Conservation (phyloP, 768 basidiomycete species). For the Neoboletus subvelutipes region DNA sequence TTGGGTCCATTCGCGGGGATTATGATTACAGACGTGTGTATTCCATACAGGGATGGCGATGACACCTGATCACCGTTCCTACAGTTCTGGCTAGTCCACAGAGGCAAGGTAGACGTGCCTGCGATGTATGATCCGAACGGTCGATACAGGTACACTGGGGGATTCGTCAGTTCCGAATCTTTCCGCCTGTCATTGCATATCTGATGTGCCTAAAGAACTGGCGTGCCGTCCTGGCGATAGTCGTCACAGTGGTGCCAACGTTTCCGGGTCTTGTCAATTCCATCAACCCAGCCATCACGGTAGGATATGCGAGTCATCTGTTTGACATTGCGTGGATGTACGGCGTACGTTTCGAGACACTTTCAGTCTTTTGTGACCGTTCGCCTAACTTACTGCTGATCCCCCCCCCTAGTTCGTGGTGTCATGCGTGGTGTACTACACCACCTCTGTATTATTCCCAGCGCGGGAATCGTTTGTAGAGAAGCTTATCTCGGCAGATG, state of each 20-base stretch:
- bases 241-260: conserved; percentile 66
- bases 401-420: conserved; percentile 24
- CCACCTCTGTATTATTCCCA: conserved; percentile 30
- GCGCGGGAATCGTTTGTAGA: conserved; percentile 30
- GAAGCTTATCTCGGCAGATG: conserved; percentile 30
- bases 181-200: neutral
- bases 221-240: conserved; percentile 67
- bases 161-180: conserved; percentile 47
- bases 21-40: conserved; percentile 55
- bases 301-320: conserved; percentile 57
- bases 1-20: conserved; percentile 84
- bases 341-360: conserved; percentile 50
- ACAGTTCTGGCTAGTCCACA: conserved; percentile 79
- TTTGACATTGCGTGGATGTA: conserved; percentile 80
- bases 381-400: neutral
- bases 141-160: conserved; percentile 73
- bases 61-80: conserved; percentile 1
- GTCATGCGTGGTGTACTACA: conserved; percentile 31
- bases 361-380: neutral
- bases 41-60: neutral
- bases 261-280: conserved; percentile 76
- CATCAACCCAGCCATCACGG: conserved; percentile 63
- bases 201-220: conserved; percentile 57
- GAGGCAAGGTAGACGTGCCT: conserved; percentile 71
- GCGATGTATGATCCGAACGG: conserved; percentile 82